Conservation (phyloP, 148 eudicot species). For the Heliamphora exappendiculata region DNA sequence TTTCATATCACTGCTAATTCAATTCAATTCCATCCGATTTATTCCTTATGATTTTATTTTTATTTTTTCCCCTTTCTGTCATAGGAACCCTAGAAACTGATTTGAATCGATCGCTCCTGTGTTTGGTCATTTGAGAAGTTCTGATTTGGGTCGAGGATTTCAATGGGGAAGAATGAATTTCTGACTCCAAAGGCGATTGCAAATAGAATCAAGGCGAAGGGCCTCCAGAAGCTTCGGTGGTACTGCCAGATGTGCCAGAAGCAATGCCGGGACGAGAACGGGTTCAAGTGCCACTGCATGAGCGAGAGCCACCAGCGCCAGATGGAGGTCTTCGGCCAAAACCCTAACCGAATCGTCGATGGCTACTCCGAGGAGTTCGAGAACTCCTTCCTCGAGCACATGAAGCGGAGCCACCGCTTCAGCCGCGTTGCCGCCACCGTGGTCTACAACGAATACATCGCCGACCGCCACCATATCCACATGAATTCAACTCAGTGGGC, state of each 20-base stretch:
- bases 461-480: constrained; percentile 73
- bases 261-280: constrained; percentile 89
- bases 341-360: constrained; percentile 64
- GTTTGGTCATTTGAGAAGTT: background rate
- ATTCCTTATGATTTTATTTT: too few relatives aligned
- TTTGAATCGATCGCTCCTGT: background rate
- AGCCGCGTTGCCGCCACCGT: constrained; percentile 86
- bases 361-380: constrained; percentile 88
- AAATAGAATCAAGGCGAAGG: constrained; percentile 86
- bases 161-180: constrained; percentile 91
- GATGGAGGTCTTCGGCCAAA: constrained; percentile 86
- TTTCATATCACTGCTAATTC: too few relatives aligned
- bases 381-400: constrained; percentile 59
- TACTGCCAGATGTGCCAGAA: constrained; percentile 97
- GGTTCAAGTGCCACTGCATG: constrained; percentile 93
- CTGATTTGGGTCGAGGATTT: background rate
- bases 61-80: too few relatives aligned
- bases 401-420: constrained; percentile 77
- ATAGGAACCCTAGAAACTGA: too few relatives aligned
- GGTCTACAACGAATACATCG: constrained; percentile 77
- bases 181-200: constrained; percentile 90
- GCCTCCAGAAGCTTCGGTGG: constrained; percentile 87
- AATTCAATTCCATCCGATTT: too few relatives aligned
- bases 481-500: constrained; percentile 94
- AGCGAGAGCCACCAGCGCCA: constrained; percentile 85